Evolutionary conservation across 768 basidiomycete species (phyloP).

Genomic region (Lentinula boryana): DNA sequence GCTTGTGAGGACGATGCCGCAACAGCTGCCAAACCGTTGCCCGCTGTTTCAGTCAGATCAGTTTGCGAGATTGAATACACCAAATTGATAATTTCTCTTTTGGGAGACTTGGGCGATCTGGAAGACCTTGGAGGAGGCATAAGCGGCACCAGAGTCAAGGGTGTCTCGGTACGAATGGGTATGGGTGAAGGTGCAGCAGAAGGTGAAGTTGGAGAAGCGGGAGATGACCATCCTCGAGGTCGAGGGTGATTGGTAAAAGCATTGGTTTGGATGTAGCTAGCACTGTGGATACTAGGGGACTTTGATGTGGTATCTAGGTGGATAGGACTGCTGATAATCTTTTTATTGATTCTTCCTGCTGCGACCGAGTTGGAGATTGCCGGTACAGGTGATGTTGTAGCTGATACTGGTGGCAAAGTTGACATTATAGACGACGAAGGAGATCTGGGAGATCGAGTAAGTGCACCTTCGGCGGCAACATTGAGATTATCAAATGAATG

Average conservation of each 20-base stretch:
- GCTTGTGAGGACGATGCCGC: background rate
- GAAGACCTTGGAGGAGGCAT: conserved; percentile 55
- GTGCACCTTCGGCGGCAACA: background rate
- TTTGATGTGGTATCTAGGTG: conserved; percentile 21
- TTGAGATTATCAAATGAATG: conserved; percentile 55
- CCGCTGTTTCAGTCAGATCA: conserved; percentile 23
- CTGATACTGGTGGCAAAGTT: conserved; percentile 22
- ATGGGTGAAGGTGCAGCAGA: conserved; percentile 21
- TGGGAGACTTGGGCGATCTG: background rate
- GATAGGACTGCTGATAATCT: conserved; percentile 37
- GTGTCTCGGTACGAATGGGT: conserved; percentile 60
- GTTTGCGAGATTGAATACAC: conserved; percentile 56
- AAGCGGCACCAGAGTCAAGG: conserved; percentile 52
- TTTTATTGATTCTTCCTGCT: conserved; percentile 28
- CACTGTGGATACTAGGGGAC: conserved; percentile 13
- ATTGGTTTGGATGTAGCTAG: conserved; percentile 13
- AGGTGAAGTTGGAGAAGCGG: conserved; percentile 28
- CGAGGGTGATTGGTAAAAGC: conserved; percentile 3
- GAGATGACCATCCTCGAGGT: conserved; percentile 14
- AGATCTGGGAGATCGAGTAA: background rate
- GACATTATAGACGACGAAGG: conserved; percentile 39
- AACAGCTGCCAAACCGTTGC: background rate
- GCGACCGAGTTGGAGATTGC: background rate
- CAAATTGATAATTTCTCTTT: conserved; percentile 35
- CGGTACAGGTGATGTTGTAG: conserved; percentile 12